Base-by-base conservation (phyloP, 495 filamentous ascomycete species). In the Parathielavia hyrcaniae region DNA sequence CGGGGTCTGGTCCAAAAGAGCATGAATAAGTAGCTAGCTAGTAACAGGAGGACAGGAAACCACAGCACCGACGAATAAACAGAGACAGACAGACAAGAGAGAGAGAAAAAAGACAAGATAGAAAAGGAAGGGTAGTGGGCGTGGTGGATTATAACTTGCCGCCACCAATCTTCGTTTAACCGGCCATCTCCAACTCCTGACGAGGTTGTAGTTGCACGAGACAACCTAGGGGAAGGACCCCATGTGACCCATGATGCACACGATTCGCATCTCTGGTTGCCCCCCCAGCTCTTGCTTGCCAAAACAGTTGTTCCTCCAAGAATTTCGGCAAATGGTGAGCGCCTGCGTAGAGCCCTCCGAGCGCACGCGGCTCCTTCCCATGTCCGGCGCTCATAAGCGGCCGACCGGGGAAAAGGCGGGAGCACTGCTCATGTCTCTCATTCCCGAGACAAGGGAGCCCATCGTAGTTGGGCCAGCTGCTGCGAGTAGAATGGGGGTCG, bases 1-100 rank as follows among this genome's bases (percentile, higher is more conserved):
- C 39, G 20, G 32, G 34, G 53, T 49, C 53, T 34, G 49, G 43
- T 61, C 50, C 60, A 61, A 53, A 58, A 53, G 36, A 61, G 44
- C 32, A 54, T 61, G 45, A 61, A 57, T 58, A 61, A 54, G 58
- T 57, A 61, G 55, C 60, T 61, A 61, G 55, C 60, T 61, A 61
- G 54, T 54, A 58, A 61, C 57, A 58, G 39, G 23, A 35, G 26
- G 26, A 57, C 40, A 38, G 53, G 47, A 57, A 57, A 52, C 50
- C 51, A 40, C 49, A 44, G 47, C 45, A 61, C 60, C 53, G 50
- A 54, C 46, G 50, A 61, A 54, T 58, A 45, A 61, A 58, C 36
- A 43, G 60, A 57, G 56, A 61, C 50, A 49, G 56, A 30, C 26
- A 30, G 26, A 50, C 17, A 58, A 53, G 52, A 49, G 56, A 53